A percentile compares a stretch with the other conserved stretches of the same genome.
These are phyloP conservation scores for Fusarium pininemorale DNA, from an alignment of 2,329 filamentous ascomycete species.

Conservation along the genomic window DNA sequence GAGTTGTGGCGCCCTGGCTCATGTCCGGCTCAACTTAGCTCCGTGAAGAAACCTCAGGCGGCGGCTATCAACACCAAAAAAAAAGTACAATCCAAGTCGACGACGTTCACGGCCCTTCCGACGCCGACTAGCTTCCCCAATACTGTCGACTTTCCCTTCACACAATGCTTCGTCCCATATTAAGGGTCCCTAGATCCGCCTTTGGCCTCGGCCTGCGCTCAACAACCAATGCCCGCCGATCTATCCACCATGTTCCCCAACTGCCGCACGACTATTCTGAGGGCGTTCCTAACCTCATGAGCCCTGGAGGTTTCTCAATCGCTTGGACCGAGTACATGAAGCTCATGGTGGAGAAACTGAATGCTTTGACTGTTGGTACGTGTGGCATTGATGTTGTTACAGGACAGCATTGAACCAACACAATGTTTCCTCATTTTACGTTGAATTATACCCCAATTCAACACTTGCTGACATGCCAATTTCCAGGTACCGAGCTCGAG, in stretches of 20 bases:
- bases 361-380: constrained; percentile 76
- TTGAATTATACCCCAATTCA: not conserved
- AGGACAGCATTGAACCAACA: not conserved
- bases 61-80: constrained; percentile 33
- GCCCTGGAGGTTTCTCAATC: constrained; percentile 73
- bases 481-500: constrained; percentile 71
- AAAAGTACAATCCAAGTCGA: constrained; percentile 29
- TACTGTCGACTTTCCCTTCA: not conserved
- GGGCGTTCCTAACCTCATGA: constrained; percentile 76
- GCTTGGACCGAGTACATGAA: constrained; percentile 87
- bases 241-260: constrained; percentile 58
- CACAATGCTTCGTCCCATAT: constrained; percentile 61
- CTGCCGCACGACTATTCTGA: constrained; percentile 58
- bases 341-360: constrained; percentile 78
- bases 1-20: constrained; percentile 7
- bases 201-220: constrained; percentile 50
- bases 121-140: constrained; percentile 12
- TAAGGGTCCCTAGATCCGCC: constrained; percentile 60
- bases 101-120: constrained; percentile 14
- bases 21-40: constrained; percentile 33
- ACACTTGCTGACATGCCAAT: constrained; percentile 16
- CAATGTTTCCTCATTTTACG: constrained; percentile 11
- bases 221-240: constrained; percentile 49
- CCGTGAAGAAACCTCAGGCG: constrained; percentile 31
- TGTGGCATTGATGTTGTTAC: constrained; percentile 19